Evolutionary conservation across 352 stramenopile species (phyloP).

Genomic region (Elongisporangium undulatum): DNA sequence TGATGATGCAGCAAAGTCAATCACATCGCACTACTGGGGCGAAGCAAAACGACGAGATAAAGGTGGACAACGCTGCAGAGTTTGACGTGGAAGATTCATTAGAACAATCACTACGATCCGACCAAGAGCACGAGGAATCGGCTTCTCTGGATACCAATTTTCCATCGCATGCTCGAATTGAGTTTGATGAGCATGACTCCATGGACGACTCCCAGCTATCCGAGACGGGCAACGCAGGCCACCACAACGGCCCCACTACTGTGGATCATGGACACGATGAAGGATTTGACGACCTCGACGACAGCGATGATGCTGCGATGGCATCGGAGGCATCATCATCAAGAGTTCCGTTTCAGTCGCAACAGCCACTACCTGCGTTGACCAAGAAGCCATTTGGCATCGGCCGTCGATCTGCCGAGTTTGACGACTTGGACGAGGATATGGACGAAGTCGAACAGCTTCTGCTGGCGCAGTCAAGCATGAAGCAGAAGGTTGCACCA

Average conservation of each 20-base stretch:
- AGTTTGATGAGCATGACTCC: neutral
- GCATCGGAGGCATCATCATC: neutral
- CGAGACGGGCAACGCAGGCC: neutral
- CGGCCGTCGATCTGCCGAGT: neutral
- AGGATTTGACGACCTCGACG: neutral
- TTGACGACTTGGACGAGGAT: neutral
- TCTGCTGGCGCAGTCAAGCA: constrained; percentile 2
- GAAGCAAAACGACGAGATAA: neutral
- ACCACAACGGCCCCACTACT: neutral
- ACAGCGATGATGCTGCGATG: neutral
- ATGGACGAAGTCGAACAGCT: constrained; percentile 9
- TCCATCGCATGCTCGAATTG: neutral
- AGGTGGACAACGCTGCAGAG: neutral
- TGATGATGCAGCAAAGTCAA: neutral
- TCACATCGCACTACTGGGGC: neutral
- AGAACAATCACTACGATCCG: neutral
- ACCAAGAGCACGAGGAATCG: neutral
- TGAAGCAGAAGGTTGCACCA: neutral
- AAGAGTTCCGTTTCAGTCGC: neutral
- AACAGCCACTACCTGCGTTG: neutral
- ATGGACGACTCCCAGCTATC: neutral
- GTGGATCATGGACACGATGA: neutral
- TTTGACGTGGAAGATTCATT: neutral
- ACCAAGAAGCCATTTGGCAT: neutral
- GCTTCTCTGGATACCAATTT: neutral